phyloP scores from a whole-genome alignment of 106 monocot species.

The Dendrobium nobile region DNA sequence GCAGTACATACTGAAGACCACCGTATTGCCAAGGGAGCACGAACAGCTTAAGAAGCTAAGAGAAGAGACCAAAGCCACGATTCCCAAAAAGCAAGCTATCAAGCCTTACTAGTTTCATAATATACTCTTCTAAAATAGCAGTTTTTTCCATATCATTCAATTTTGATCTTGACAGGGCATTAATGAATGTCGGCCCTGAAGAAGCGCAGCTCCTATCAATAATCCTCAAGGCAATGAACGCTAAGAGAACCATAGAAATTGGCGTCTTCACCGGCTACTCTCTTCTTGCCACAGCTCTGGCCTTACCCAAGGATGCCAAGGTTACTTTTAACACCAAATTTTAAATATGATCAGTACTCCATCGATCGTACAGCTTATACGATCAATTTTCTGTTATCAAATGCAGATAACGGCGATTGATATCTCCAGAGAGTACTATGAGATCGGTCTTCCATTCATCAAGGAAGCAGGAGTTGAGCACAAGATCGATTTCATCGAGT shows the following conservation, averaged over 20 bases:
- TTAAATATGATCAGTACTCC: background rate
- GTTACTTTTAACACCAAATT: background rate
- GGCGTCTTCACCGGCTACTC: constrained; percentile 55
- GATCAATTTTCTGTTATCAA: background rate
- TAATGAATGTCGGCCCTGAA: constrained; percentile 33
- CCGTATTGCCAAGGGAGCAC: constrained; percentile 19
- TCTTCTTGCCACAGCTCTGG: constrained; percentile 36
- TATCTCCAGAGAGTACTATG: constrained; percentile 8
- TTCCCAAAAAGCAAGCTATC: constrained; percentile 12
- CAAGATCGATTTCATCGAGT: constrained; percentile 30
- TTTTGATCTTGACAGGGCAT: constrained; percentile 5
- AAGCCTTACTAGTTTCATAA: background rate
- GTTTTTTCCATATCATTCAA: background rate
- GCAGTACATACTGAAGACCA: constrained; percentile 24
- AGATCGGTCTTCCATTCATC: constrained; percentile 17
- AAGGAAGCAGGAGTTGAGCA: constrained; percentile 18
- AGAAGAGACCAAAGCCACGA: constrained; percentile 10
- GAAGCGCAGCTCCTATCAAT: constrained; percentile 34
- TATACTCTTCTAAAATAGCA: too few species aligned
- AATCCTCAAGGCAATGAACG: constrained; percentile 30
- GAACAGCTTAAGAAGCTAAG: constrained; percentile 18
- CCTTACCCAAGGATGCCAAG: constrained; percentile 41
- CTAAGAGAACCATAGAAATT: constrained; percentile 38
- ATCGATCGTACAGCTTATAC: too few species aligned
- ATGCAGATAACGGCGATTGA: constrained; percentile 11